phyloP scores from a whole-genome alignment of 2,329 filamentous ascomycete genomes.

The Pseudogymnoascus sp. region DNA sequence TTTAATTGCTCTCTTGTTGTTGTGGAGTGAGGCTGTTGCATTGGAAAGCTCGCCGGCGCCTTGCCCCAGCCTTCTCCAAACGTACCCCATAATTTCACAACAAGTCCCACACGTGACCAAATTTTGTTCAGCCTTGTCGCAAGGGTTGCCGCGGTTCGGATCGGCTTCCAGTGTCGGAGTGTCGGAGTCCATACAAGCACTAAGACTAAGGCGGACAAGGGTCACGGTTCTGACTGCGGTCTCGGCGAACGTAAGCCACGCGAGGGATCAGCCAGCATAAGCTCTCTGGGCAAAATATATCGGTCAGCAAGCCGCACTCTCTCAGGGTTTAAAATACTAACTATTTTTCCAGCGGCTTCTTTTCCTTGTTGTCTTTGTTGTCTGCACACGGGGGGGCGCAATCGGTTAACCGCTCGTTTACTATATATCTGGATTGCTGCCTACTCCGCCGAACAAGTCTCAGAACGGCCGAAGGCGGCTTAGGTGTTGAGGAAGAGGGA shows the following conservation, averaged over 20 bases:
- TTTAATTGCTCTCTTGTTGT: not conserved
- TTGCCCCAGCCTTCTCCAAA: slow-evolving; percentile 4
- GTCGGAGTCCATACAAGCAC: not conserved
- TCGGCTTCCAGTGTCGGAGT: not conserved
- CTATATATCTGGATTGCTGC: not conserved
- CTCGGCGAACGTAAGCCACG: slow-evolving; percentile 1
- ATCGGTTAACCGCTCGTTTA: not conserved
- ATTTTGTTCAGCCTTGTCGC: slow-evolving; percentile 2
- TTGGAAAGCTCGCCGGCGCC: not conserved
- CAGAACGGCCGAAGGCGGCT: not conserved
- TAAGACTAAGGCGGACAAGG: slow-evolving; percentile 1
- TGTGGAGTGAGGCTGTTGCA: not conserved
- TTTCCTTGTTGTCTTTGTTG: slow-evolving; percentile 7
- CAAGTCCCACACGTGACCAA: not conserved
- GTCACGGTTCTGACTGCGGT: slow-evolving; percentile 7
- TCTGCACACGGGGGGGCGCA: not conserved
- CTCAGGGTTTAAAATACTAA: not conserved
- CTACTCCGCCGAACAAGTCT: not conserved
- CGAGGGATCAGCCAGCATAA: not conserved
- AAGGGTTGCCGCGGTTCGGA: slow-evolving; percentile 1
- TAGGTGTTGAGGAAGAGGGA: not conserved
- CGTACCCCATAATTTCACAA: not conserved
- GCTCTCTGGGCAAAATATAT: slow-evolving; percentile 3
- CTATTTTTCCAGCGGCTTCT: not conserved
- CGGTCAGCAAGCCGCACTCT: not conserved